A percentile compares a stretch with the other conserved stretches of the same genome.
Evolutionary conservation across 129 eudicot species (phyloP).

Genomic region (Rutidosis leptorrhynchoides): DNA sequence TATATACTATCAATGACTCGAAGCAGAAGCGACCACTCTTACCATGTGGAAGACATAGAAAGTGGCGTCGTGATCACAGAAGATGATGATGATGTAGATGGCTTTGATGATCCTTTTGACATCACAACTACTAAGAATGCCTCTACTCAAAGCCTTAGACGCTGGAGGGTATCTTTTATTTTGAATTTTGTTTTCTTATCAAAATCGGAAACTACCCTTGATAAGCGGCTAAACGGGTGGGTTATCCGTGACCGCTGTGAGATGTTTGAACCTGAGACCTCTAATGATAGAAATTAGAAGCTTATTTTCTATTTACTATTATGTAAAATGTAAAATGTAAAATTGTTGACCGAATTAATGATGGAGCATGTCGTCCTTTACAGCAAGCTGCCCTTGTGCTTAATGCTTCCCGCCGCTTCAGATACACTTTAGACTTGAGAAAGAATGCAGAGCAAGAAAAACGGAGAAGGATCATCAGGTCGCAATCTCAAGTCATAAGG

Average conservation of each 20-base stretch:
- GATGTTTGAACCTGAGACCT: too few relatives aligned
- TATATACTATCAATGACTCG: conserved; percentile 6
- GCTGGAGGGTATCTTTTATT: conserved; percentile 72
- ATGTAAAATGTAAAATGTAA: too few relatives aligned
- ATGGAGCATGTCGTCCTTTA: conserved; percentile 8
- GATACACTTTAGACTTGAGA: conserved; percentile 81
- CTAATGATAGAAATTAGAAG: too few relatives aligned
- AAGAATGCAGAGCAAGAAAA: conserved; percentile 67
- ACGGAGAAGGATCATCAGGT: conserved; percentile 76
- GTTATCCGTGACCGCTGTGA: too few relatives aligned
- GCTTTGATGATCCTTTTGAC: conserved; percentile 68
- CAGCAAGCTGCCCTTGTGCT: conserved; percentile 99
- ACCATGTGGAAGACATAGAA: conserved; percentile 38
- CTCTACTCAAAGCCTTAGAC: conserved; percentile 51
- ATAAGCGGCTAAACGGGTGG: too few relatives aligned
- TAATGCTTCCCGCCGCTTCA: conserved; percentile 93
- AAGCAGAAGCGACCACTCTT: conserved; percentile 13
- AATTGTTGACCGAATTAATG: not conserved
- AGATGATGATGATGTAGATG: conserved; percentile 14
- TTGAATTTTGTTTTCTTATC: not conserved
- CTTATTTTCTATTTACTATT: not conserved
- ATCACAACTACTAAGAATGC: conserved; percentile 81
- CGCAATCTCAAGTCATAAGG: conserved; percentile 95
- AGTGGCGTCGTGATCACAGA: conserved; percentile 1
- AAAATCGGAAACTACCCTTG: not conserved